phyloP scores from a whole-genome alignment of 2,329 filamentous ascomycete genomes.

The Penicillium polonicum region DNA sequence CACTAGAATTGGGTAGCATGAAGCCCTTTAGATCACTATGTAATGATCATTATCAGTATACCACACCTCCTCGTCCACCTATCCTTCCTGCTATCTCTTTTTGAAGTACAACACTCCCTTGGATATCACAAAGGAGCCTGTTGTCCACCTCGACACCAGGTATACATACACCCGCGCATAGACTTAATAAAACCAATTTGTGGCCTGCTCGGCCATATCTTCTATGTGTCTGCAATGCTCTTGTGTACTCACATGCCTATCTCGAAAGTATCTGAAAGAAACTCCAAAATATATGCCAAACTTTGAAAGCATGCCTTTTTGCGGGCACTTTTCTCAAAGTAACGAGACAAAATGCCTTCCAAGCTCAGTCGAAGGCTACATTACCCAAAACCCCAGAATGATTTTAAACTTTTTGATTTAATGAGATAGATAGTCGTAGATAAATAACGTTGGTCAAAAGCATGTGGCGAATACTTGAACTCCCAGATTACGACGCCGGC shows the following conservation, averaged over 20 bases:
- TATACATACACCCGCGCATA: no score
- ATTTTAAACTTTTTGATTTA: not conserved
- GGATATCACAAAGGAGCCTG: no score
- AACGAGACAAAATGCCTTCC: not conserved
- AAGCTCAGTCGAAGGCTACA: not conserved
- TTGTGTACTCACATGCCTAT: not conserved
- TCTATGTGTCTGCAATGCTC: not conserved
- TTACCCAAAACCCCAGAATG: not conserved
- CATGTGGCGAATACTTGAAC: not conserved
- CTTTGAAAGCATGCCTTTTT: not conserved
- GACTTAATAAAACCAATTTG: no score
- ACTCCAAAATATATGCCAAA: not conserved
- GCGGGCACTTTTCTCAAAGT: not conserved
- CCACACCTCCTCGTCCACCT: not conserved
- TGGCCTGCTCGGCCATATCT: no score
- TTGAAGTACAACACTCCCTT: no score
- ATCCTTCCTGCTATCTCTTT: not conserved
- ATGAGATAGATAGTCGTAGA: slow-evolving; percentile 1
- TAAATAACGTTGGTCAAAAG: slow-evolving; percentile 6
- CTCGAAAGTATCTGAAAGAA: not conserved
- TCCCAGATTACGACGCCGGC: slow-evolving; percentile 10
- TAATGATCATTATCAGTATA: not conserved
- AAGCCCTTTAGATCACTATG: not conserved
- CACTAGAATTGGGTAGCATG: not conserved
- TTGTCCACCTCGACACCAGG: no score